Conservation (phyloP, 306 rosid genomes). For the Trichosanthes cucumerina region DNA sequence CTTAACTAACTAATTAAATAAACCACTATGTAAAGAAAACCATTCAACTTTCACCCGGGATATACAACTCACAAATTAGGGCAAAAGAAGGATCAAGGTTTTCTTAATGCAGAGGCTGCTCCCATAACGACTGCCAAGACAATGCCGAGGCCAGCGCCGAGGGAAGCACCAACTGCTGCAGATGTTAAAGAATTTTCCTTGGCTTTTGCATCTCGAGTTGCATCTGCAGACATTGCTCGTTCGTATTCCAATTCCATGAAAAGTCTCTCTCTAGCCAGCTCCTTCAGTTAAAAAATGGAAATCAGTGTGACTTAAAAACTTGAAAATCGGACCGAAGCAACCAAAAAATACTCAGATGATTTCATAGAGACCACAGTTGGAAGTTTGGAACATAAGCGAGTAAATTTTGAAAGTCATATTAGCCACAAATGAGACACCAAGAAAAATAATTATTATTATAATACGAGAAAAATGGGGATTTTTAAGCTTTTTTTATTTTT, state of each 20-base stretch:
- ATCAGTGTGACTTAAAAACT: background rate
- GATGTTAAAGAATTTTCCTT: slow-evolving; percentile 54
- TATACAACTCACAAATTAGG: background rate
- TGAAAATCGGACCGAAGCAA: background rate
- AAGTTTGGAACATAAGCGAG: background rate
- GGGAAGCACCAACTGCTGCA: slow-evolving; percentile 86
- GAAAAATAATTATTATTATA: background rate
- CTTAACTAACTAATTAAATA: background rate
- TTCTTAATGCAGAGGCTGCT: slow-evolving; percentile 97
- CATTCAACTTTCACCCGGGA: background rate
- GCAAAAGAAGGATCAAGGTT: slow-evolving; percentile 35
- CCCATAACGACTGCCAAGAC: slow-evolving; percentile 90
- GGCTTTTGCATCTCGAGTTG: slow-evolving; percentile 37
- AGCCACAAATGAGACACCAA: background rate
- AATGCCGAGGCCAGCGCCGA: slow-evolving; percentile 90
- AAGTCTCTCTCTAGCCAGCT: slow-evolving; percentile 63
- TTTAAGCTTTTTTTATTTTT: background rate
- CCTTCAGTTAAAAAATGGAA: slow-evolving; percentile 27
- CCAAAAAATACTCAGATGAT: background rate
- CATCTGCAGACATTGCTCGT: slow-evolving; percentile 32
- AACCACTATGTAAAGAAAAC: background rate
- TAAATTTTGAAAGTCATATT: background rate
- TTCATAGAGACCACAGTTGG: background rate
- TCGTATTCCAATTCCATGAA: slow-evolving; percentile 64
- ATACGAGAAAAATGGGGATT: background rate